Conservation (phyloP, 257 asterid genomes). For the Nicotiana obtusifolia region DNA sequence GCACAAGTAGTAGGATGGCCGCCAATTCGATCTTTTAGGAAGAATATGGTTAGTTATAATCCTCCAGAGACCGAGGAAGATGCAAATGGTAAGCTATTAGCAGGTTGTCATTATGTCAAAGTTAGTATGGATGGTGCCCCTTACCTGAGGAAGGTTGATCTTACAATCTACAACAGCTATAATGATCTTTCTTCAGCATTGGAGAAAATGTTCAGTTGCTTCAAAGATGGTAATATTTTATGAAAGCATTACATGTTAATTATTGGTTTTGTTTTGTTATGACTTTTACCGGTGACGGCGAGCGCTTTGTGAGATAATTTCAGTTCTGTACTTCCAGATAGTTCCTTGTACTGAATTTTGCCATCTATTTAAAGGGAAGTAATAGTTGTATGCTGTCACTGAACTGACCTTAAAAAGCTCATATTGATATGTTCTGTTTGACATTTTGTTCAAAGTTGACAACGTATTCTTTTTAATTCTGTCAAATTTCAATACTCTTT, state of each 20-base stretch:
- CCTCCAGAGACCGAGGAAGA: conserved; percentile 31
- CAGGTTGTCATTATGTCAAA: conserved; percentile 38
- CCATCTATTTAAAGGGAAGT: not conserved
- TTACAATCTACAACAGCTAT: conserved; percentile 30
- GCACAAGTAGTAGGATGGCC: conserved; percentile 98
- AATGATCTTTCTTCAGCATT: conserved; percentile 35
- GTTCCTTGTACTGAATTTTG: not conserved
- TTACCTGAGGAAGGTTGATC: conserved; percentile 43
- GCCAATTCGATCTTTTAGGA: conserved; percentile 73
- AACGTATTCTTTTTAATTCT: not conserved
- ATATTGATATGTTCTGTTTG: not conserved
- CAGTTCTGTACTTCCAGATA: not conserved
- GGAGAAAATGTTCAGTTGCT: conserved; percentile 39
- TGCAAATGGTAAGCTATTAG: conserved; percentile 23
- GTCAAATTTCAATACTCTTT: not conserved
- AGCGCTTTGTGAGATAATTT: not conserved
- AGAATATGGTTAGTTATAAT: conserved; percentile 49
- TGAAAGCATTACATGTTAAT: not conserved
- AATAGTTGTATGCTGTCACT: not conserved
- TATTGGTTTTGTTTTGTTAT: not conserved
- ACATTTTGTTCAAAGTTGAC: not conserved
- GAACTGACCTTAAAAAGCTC: not conserved
- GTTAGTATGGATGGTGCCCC: conserved; percentile 52
- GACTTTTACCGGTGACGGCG: not conserved
- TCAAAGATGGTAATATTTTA: conserved; percentile 26